Percentiles rank a stretch among this genome's conserved stretches.
Conservation (phyloP, 2,329 filamentous ascomycete genomes). For the Blastomyces percursus region DNA sequence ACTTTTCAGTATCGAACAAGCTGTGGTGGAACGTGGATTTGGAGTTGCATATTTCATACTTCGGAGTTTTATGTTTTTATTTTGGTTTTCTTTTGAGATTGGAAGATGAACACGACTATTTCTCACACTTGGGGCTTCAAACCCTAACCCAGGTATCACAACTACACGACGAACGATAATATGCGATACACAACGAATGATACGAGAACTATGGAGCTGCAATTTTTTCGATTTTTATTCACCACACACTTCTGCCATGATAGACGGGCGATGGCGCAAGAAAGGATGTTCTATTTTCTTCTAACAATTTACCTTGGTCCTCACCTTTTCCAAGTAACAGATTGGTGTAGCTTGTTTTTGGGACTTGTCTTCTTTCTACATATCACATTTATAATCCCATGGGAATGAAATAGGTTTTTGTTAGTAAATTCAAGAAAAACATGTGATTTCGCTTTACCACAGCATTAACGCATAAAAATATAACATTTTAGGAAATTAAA, state of each 20-base stretch:
- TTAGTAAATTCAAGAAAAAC: not conserved
- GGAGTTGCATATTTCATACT: not conserved
- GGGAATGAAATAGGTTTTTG: not conserved
- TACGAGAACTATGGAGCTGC: not conserved
- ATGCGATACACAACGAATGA: not conserved
- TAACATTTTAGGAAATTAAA: not conserved
- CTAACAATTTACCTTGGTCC: not conserved
- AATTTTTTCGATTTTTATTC: not conserved
- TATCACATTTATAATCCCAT: not conserved
- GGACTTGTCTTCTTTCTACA: not conserved
- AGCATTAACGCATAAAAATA: not conserved
- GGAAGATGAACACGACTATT: not conserved
- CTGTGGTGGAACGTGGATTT: not conserved
- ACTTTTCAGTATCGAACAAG: not conserved
- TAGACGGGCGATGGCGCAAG: not conserved
- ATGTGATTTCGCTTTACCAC: not conserved
- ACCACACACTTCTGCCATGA: not conserved
- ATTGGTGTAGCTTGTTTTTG: no score
- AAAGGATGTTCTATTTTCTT: not conserved
- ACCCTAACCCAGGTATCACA: not conserved
- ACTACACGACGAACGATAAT: not conserved
- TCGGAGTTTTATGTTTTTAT: not conserved
- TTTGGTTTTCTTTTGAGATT: not conserved
- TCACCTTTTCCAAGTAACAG: not conserved
- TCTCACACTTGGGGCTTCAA: not conserved